These are phyloP conservation scores for Buddleja alternifolia DNA, from an alignment of 257 asterid species.

Conservation along the genomic window DNA sequence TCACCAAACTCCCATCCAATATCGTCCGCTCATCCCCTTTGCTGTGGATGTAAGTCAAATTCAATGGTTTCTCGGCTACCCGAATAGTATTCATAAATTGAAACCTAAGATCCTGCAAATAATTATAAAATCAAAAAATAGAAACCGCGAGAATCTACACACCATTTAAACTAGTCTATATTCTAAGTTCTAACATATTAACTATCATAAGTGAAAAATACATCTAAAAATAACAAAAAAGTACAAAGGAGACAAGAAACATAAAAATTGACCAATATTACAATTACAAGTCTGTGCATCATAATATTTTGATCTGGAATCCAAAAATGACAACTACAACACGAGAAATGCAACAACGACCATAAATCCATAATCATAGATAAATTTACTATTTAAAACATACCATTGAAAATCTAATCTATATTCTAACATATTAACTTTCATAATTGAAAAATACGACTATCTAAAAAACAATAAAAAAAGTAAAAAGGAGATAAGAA, in stretches of 20 bases:
- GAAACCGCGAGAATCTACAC: background rate
- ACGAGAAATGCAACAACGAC: too few species aligned
- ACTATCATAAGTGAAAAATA: background rate
- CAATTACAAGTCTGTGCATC: too few species aligned
- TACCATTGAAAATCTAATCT: background rate
- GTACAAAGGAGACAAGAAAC: too few species aligned
- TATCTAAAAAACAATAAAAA: background rate
- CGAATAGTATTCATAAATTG: slow-evolving; percentile 77
- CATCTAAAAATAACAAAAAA: background rate
- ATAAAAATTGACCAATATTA: too few species aligned
- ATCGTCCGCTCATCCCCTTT: slow-evolving; percentile 67
- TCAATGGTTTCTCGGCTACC: slow-evolving; percentile 79
- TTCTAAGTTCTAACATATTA: too few species aligned
- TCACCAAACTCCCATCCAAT: slow-evolving; percentile 72
- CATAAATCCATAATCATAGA: too few species aligned
- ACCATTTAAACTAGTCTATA: background rate
- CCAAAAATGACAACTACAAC: too few species aligned
- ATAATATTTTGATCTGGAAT: too few species aligned
- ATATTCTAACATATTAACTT: background rate
- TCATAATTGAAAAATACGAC: background rate
- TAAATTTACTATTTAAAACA: too few species aligned
- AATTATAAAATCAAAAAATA: background rate
- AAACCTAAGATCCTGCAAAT: slow-evolving; percentile 81
- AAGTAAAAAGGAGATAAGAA: background rate
- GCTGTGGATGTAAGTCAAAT: slow-evolving; percentile 74